Evolutionary conservation across 2,329 filamentous ascomycete species (phyloP).

Genomic region (Penicillium decumbens): DNA sequence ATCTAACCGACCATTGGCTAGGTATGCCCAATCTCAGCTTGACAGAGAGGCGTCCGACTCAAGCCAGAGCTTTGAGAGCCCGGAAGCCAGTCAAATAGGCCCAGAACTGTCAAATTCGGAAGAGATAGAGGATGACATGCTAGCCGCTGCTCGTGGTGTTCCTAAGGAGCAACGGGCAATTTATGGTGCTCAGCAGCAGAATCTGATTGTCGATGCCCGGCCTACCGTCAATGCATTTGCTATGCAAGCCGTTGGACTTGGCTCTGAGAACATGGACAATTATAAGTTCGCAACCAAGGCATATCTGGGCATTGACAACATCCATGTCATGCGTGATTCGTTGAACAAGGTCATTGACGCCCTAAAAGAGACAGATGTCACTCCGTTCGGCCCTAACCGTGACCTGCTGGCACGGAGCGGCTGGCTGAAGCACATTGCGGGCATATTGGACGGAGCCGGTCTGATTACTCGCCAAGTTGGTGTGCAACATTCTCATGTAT

Average conservation of each 20-base stretch:
- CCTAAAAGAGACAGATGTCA: conserved; percentile 86
- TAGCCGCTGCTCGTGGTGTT: conserved; percentile 53
- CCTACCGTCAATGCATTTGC: conserved; percentile 91
- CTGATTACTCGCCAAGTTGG: conserved; percentile 84
- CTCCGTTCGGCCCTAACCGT: conserved; percentile 72
- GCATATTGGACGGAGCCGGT: conserved; percentile 76
- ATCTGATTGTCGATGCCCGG: conserved; percentile 91
- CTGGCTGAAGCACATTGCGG: conserved; percentile 85
- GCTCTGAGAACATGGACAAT: conserved; percentile 96
- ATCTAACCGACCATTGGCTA: conserved; percentile 42
- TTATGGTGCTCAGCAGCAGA: conserved; percentile 88
- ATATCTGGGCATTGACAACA: conserved; percentile 95
- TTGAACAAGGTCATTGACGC: conserved; percentile 82
- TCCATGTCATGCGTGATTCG: conserved; percentile 94
- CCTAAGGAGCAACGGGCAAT: conserved; percentile 61
- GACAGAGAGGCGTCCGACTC: conserved; percentile 43
- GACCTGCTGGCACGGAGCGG: conserved; percentile 77
- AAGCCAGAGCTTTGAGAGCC: conserved; percentile 53
- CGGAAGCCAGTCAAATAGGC: conserved; percentile 36
- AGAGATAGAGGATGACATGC: conserved; percentile 64
- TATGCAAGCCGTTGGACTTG: conserved; percentile 88
- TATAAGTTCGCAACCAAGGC: conserved; percentile 88
- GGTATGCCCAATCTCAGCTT: conserved; percentile 35
- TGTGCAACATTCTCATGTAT: conserved; percentile 85
- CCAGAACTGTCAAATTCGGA: conserved; percentile 59